phyloP scores from a whole-genome alignment of 495 filamentous ascomycete species.

The Bathelium albidoporum region DNA sequence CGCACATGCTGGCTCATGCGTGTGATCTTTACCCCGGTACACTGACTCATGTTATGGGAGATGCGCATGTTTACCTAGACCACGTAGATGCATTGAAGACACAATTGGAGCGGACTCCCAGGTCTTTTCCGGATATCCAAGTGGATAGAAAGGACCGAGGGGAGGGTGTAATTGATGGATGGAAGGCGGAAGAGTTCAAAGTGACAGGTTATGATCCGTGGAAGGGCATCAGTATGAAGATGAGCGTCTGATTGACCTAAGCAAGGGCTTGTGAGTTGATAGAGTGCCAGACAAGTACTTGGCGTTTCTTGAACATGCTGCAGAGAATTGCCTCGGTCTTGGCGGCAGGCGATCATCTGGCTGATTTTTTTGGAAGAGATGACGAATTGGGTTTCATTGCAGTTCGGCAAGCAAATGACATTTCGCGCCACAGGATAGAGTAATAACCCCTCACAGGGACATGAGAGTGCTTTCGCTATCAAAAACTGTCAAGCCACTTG shows the following conservation, averaged over 20 bases:
- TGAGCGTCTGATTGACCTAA: constrained; percentile 60
- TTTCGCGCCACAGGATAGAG: too few relatives aligned
- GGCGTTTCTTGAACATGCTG: too few relatives aligned
- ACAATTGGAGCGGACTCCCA: constrained; percentile 71
- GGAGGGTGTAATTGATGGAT: constrained; percentile 67
- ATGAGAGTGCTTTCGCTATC: too few relatives aligned
- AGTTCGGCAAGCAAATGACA: not conserved
- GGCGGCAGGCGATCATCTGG: not conserved
- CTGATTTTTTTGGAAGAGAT: not conserved
- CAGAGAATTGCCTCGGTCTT: not conserved
- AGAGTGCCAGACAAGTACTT: not conserved
- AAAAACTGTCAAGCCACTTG: too few relatives aligned
- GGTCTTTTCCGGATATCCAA: constrained; percentile 67
- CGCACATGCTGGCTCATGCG: constrained; percentile 85
- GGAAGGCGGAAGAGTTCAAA: constrained; percentile 79
- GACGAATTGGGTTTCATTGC: not conserved
- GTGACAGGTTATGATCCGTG: constrained; percentile 84
- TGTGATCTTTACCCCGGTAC: constrained; percentile 72
- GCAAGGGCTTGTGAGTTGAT: not conserved
- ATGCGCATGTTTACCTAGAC: constrained; percentile 89
- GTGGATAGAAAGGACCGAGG: constrained; percentile 33
- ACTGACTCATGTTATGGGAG: constrained; percentile 88
- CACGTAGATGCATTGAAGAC: constrained; percentile 76
- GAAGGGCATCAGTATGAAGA: constrained; percentile 89
- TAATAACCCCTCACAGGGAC: too few relatives aligned